A percentile compares a stretch with the other conserved stretches of the same genome.
Evolutionary conservation across 1,284 basidiomycete species (phyloP).

Genomic region (Porodaedalea pini): DNA sequence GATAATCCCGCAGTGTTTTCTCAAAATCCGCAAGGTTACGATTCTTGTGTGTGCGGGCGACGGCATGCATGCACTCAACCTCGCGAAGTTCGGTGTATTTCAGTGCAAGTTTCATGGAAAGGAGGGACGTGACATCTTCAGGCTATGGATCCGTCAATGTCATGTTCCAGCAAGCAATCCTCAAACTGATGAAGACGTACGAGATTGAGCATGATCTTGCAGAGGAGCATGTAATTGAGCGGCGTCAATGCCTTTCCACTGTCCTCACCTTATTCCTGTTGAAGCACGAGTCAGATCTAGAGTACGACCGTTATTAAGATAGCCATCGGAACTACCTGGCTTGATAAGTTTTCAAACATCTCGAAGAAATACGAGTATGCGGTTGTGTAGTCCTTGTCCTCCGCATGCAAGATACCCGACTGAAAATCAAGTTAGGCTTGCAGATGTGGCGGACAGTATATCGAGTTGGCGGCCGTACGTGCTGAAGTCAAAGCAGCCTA

Average conservation of each 20-base stretch:
- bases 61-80: conserved; percentile 93
- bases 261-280: conserved; percentile 25
- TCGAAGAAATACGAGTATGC: conserved; percentile 98
- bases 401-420: conserved; percentile 88
- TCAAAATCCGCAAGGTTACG: conserved; percentile 90
- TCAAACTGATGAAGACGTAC: conserved; percentile 43
- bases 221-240: conserved; percentile 96
- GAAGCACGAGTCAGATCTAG: not conserved
- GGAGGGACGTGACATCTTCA: conserved; percentile 86
- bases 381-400: conserved; percentile 97
- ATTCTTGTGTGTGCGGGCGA: conserved; percentile 90
- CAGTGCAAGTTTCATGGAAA: conserved; percentile 83
- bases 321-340: conserved; percentile 62
- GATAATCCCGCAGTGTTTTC: conserved; percentile 82
- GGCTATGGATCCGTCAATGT: conserved; percentile 49
- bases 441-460: conserved; percentile 93
- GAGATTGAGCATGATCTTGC: conserved; percentile 96
- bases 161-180: not conserved
- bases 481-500: conserved; percentile 90
- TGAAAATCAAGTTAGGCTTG: conserved; percentile 94
- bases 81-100: conserved; percentile 83
- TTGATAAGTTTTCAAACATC: conserved; percentile 79
- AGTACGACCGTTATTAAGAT: not conserved
- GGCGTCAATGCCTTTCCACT: conserved; percentile 62
- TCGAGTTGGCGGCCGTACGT: conserved; percentile 92